A percentile compares a stretch with the other conserved stretches of the same genome.
These are phyloP conservation scores for Pseudotsuga menziesii DNA, from an alignment of 75 land plant genomes.

Conservation along the genomic window DNA sequence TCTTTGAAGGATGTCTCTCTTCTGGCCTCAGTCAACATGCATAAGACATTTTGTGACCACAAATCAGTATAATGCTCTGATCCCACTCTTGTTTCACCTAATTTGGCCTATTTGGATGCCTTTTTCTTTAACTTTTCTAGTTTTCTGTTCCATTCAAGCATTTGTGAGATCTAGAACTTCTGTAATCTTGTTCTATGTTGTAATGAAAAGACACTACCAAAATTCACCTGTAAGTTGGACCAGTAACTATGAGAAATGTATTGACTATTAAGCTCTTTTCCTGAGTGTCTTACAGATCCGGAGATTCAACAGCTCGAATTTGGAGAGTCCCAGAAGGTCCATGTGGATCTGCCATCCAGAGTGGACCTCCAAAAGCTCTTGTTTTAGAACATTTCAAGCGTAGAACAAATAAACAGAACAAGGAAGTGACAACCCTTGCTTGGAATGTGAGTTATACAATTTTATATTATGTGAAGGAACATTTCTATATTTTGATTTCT, in stretches of 20 bases:
- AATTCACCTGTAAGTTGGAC: background rate
- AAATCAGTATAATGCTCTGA: too few relatives aligned
- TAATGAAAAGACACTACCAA: background rate
- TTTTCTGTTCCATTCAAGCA: background rate
- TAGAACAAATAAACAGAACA: conserved; percentile 81
- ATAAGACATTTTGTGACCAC: too few relatives aligned
- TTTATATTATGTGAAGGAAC: background rate
- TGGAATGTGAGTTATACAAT: conserved; percentile 81
- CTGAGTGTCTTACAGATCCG: conserved; percentile 53
- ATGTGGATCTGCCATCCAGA: conserved; percentile 35
- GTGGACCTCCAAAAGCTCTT: conserved; percentile 40
- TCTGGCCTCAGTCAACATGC: too few relatives aligned
- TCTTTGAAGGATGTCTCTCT: too few relatives aligned
- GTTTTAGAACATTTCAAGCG: conserved; percentile 92
- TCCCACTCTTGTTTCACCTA: background rate
- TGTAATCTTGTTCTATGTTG: background rate
- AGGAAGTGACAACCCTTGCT: conserved; percentile 96
- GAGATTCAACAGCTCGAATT: conserved; percentile 95
- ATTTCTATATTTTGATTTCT: background rate
- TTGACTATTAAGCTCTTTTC: background rate
- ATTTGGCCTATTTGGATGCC: background rate
- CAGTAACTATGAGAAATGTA: background rate
- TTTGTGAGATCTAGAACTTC: background rate
- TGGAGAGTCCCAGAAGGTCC: conserved; percentile 84
- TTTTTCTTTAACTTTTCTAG: background rate